Evolutionary conservation across 2,329 filamentous ascomycete species (phyloP).

Genomic region (Trichoderma hamatum): DNA sequence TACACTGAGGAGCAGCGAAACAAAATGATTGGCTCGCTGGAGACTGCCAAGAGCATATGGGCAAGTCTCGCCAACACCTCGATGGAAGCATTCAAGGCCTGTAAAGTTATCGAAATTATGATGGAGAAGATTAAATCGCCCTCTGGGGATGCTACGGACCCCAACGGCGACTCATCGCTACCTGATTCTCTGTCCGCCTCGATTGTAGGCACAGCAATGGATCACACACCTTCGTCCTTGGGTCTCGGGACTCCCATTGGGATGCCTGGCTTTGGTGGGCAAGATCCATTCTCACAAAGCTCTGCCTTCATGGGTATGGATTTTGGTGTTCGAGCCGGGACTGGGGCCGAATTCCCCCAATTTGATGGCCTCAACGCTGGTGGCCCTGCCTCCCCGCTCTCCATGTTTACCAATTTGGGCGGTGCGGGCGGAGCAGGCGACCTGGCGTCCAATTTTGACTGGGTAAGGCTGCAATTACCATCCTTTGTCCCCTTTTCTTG

Average conservation of each 20-base stretch:
- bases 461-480: conserved; percentile 48
- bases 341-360: conserved; percentile 38
- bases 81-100: conserved; percentile 89
- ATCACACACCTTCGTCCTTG: conserved; percentile 36
- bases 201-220: conserved; percentile 48
- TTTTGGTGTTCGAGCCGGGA: conserved; percentile 42
- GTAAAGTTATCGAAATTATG: conserved; percentile 79
- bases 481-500: not conserved
- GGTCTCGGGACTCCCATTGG: conserved; percentile 35
- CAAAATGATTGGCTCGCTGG: conserved; percentile 76
- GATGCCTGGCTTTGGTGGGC: conserved; percentile 34
- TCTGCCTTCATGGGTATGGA: conserved; percentile 50
- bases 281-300: conserved; percentile 43
- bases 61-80: conserved; percentile 73
- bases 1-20: conserved; percentile 64
- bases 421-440: conserved; percentile 43
- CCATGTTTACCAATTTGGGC: conserved; percentile 55
- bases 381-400: conserved; percentile 50
- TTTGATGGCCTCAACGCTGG: conserved; percentile 37
- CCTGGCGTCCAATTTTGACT: conserved; percentile 58
- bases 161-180: conserved; percentile 23
- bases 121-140: conserved; percentile 68
- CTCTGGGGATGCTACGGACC: not conserved
- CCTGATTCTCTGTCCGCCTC: conserved; percentile 35
- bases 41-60: conserved; percentile 78